phyloP scores from a whole-genome alignment of 495 filamentous ascomycete species.

The Penicillium arizonense region DNA sequence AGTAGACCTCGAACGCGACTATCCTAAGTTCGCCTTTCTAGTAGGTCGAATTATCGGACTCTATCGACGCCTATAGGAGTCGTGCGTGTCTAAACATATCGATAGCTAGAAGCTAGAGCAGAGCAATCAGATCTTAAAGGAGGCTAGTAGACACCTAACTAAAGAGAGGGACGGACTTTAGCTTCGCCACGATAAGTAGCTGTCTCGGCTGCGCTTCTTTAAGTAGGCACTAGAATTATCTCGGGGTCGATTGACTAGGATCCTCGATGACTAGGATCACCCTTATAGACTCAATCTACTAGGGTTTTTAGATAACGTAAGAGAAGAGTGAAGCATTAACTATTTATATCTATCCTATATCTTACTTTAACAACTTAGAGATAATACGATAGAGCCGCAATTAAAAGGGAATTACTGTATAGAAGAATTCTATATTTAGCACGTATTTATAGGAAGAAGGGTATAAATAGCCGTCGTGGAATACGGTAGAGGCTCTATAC shows the following conservation, averaged over 20 bases:
- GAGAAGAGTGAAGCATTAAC: not conserved
- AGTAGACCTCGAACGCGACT: not conserved
- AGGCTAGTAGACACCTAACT: not conserved
- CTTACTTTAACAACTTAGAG: no score
- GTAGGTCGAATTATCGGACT: not conserved
- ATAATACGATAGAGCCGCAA: not conserved
- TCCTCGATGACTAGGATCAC: no score
- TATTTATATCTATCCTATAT: not conserved
- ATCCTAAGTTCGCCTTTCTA: conserved; percentile 2
- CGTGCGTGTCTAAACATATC: not conserved
- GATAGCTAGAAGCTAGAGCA: conserved; percentile 1
- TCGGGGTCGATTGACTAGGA: no score
- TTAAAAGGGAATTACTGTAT: not conserved
- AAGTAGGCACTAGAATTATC: no score
- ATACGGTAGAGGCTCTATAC: not conserved
- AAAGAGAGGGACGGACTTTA: conserved; percentile 6
- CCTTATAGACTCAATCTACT: not conserved
- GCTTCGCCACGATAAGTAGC: no score
- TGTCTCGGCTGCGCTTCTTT: no score
- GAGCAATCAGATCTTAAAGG: not conserved
- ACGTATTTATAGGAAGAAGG: no score
- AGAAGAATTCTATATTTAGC: no score
- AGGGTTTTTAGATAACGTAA: not conserved
- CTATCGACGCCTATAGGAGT: not conserved
- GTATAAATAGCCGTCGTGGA: no score